phyloP scores from a whole-genome alignment of 2,329 filamentous ascomycete species.

The Colletotrichum camelliae region DNA sequence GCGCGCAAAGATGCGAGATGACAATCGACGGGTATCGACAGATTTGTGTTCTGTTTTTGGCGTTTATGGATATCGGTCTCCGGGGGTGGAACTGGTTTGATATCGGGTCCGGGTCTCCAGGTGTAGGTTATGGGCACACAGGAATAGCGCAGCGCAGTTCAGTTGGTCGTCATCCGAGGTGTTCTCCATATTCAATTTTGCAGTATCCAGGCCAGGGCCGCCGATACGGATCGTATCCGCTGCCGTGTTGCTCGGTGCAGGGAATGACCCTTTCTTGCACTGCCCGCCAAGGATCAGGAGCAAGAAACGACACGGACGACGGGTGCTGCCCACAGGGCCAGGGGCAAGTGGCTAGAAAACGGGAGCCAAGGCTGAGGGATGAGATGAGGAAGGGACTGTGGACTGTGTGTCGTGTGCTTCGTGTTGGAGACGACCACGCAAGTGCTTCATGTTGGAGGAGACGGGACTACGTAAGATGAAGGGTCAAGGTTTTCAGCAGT shows the following conservation, averaged over 20 bases:
- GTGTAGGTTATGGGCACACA: neutral
- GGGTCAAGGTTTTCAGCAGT: neutral
- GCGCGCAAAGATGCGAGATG: conserved; percentile 2
- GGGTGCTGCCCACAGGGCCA: neutral
- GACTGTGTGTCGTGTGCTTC: neutral
- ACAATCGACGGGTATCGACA: conserved; percentile 3
- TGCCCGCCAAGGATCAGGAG: conserved; percentile 10
- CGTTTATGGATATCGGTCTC: neutral
- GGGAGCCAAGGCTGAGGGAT: conserved; percentile 4
- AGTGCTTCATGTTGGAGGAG: neutral
- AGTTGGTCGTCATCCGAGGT: neutral
- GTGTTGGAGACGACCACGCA: neutral
- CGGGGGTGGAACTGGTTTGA: neutral
- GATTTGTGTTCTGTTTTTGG: neutral
- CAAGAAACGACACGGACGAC: neutral
- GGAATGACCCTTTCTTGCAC: conserved; percentile 4
- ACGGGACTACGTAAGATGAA: neutral
- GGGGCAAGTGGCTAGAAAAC: neutral
- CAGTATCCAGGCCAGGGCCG: neutral
- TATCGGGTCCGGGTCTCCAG: neutral
- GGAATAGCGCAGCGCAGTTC: neutral
- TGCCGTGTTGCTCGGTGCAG: neutral
- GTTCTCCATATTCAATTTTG: neutral
- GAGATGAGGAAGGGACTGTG: neutral
- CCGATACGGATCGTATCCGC: neutral